Base-by-base conservation (phyloP, 2,329 filamentous ascomycete genomes). In the Niveomyces coronatus region DNA sequence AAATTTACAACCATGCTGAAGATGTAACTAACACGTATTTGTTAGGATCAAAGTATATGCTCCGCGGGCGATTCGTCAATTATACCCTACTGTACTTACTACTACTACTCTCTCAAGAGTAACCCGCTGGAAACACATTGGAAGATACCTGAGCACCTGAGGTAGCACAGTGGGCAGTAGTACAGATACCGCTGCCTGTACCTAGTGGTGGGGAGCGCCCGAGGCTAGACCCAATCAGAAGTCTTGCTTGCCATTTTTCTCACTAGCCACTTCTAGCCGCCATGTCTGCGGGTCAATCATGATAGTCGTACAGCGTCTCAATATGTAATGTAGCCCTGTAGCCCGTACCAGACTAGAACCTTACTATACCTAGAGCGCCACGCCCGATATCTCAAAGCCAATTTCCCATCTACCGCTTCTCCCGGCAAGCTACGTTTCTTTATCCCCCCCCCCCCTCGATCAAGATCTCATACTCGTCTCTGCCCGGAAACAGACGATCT, bases 371-470 rank as follows among this genome's bases (percentile, higher is more conserved):
- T n/a, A n/a, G n/a, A n/a, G n/a, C n/a, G n/a, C n/a, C n/a, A n/a
- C n/a, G n/a, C n/a, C n/a, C n/a, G 10, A 30, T 41, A 32, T 37
- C 39, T 36, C 32, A 37, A 34, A 39, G 39, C 39, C 39, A 41
- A 41, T 41, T 41, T 41, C 39, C 39, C 39, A 29, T 41, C 34
- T 27, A 24, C 22, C 32, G 26, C 31, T 19, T 35, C 24, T 31
- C 31, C 32, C 38, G 35, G 27, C 20, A 26, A 28, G 33, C 20
- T 35, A 30, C 41, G 37, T 35, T 38, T 20, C 20, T 31, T 26
- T 34, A 34, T 16, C 23, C 14, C 19, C 22, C 16, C 30, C 5
- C 23, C 18, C 16, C 34, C 13, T 37, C 39, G 29, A 24, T 24
- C 37, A 28, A 29, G 16, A 29, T 29, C 17, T 19, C 17, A 23